phyloP scores from a whole-genome alignment of 139 green algal species.

The Closterium sp. region DNA sequence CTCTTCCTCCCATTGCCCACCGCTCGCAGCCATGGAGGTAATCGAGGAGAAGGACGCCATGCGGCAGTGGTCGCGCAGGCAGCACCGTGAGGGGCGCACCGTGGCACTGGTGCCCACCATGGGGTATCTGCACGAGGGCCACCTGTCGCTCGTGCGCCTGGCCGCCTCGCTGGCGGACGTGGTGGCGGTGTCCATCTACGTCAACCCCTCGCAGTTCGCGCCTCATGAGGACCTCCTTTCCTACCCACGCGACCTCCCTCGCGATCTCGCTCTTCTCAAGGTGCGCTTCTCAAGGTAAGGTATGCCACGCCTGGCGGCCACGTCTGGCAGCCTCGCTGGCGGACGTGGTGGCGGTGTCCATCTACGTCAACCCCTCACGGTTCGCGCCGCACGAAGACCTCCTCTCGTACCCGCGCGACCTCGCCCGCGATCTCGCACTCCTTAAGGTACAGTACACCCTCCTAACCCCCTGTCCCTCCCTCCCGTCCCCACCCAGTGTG shows the following conservation, averaged over 20 bases:
- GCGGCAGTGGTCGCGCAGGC: conserved; percentile 67
- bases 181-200: conserved; percentile 93
- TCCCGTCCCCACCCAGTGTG: too few relatives aligned
- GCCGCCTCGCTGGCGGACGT: conserved; percentile 60
- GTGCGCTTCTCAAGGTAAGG: neutral
- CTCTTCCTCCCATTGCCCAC: too few relatives aligned
- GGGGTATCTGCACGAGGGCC: conserved; percentile 92
- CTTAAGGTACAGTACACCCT: neutral
- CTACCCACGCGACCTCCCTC: conserved; percentile 76
- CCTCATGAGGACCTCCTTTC: conserved; percentile 90
- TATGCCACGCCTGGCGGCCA: too few relatives aligned
- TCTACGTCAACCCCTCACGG: conserved; percentile 94
- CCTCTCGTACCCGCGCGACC: conserved; percentile 81
- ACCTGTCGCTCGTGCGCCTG: conserved; percentile 80
- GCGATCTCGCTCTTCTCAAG: conserved; percentile 58
- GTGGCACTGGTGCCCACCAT: conserved; percentile 96
- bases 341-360: conserved; percentile 84
- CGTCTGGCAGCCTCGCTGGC: conserved; percentile 27
- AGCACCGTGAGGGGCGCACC: conserved; percentile 60
- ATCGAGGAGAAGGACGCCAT: conserved; percentile 63
- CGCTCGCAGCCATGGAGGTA: conserved; percentile 8
- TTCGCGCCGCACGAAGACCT: conserved; percentile 93
- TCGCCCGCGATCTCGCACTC: neutral
- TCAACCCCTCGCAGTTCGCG: conserved; percentile 96
- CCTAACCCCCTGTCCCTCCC: neutral